Conservation (phyloP, 768 basidiomycete genomes). For the Amyloporia xantha region DNA sequence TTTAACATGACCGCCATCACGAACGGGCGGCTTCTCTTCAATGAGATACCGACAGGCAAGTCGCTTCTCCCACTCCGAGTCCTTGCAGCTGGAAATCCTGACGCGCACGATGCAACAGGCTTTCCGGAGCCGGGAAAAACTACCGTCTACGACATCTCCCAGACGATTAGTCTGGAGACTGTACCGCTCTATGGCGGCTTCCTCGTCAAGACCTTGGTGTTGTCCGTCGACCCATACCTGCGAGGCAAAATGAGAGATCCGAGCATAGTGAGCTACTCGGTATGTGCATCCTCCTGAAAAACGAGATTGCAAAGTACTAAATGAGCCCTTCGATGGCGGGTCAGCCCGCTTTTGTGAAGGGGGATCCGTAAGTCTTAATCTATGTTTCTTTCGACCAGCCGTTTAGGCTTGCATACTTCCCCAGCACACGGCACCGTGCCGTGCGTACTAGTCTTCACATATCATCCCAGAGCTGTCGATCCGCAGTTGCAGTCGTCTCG, state of each 20-base stretch:
- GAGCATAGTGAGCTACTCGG: conserved; percentile 11
- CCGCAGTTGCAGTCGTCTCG: too few relatives aligned
- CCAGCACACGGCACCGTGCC: too few relatives aligned
- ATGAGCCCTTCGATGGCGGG: neutral
- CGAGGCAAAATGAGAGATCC: conserved; percentile 14
- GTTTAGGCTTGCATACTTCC: too few relatives aligned
- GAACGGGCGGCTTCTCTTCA: conserved; percentile 24
- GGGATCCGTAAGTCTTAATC: neutral
- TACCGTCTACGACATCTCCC: conserved; percentile 18
- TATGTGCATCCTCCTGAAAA: neutral
- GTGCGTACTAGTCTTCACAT: too few relatives aligned
- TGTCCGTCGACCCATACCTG: conserved; percentile 19
- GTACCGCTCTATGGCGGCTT: conserved; percentile 22
- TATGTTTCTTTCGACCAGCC: too few relatives aligned
- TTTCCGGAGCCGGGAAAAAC: conserved; percentile 26
- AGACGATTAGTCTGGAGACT: conserved; percentile 23
- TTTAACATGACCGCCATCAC: conserved; percentile 22
- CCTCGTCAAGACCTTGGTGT: conserved; percentile 22
- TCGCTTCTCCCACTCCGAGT: conserved; percentile 2
- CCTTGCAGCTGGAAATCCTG: neutral
- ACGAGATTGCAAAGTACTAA: neutral
- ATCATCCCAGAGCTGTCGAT: too few relatives aligned
- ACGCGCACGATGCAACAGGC: conserved; percentile 9
- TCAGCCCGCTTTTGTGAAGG: conserved; percentile 1
- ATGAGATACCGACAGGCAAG: conserved; percentile 23